These are phyloP conservation scores for Hymenoscyphus scutula DNA, from an alignment of 2,329 filamentous ascomycete genomes.

Conservation along the genomic window DNA sequence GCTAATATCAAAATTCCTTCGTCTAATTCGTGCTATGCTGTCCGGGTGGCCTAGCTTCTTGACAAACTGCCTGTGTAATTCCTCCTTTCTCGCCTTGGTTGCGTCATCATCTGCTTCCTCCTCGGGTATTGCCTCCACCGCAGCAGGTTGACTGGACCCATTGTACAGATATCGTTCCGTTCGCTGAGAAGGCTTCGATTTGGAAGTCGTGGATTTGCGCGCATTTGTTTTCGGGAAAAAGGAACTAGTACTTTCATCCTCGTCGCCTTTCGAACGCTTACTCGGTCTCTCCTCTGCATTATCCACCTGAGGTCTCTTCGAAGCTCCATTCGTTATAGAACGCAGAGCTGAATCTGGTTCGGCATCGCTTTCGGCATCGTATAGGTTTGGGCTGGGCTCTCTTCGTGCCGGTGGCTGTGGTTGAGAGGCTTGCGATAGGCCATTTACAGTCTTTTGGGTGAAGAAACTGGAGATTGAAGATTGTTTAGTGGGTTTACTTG, in stretches of 20 bases:
- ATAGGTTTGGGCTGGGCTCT: conserved; percentile 25
- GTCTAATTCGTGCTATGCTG: conserved; percentile 64
- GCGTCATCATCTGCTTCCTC: conserved; percentile 49
- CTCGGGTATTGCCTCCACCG: conserved; percentile 33
- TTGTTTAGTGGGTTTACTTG: conserved; percentile 52
- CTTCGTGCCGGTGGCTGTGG: conserved; percentile 20
- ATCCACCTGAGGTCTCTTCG: conserved; percentile 52
- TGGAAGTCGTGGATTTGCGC: conserved; percentile 30
- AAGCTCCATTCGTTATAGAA: conserved; percentile 25
- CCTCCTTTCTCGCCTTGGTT: conserved; percentile 59
- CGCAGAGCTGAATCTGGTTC: conserved; percentile 25
- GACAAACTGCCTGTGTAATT: conserved; percentile 80
- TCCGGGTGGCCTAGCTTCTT: conserved; percentile 86
- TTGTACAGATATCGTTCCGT: conserved; percentile 54
- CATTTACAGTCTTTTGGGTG: conserved; percentile 52
- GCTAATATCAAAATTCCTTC: conserved; percentile 53
- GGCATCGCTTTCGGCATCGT: conserved; percentile 34
- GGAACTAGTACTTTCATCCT: conserved; percentile 41
- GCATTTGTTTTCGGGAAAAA: conserved; percentile 43
- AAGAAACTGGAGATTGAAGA: conserved; percentile 87
- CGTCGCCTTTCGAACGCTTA: conserved; percentile 47
- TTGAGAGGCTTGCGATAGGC: conserved; percentile 31
- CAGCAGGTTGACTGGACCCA: conserved; percentile 35
- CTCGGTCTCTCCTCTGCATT: conserved; percentile 42
- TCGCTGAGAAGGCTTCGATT: conserved; percentile 38